These are phyloP conservation scores for Galerina sulciceps DNA, from an alignment of 768 basidiomycete genomes.

Conservation along the genomic window DNA sequence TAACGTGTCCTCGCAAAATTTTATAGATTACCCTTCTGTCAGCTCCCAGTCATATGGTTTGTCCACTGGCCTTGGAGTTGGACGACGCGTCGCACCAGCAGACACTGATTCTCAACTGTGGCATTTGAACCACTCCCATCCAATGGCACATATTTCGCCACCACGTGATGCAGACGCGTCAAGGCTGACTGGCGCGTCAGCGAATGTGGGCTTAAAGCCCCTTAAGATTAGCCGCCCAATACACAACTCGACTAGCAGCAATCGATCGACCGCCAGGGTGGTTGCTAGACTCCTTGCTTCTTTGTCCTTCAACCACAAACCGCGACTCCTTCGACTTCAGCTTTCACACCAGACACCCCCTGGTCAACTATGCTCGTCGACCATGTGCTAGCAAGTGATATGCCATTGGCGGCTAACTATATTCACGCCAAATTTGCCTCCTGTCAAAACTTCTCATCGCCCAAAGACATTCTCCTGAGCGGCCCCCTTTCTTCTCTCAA, in stretches of 20 bases:
- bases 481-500: constrained; percentile 4
- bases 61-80: too few species aligned
- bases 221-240: constrained; percentile 1
- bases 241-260: background rate
- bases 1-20: too few species aligned
- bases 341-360: background rate
- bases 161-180: background rate
- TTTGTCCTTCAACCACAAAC: background rate
- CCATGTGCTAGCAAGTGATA: background rate
- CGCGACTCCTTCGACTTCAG: background rate
- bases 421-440: constrained; percentile 1
- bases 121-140: too few species aligned
- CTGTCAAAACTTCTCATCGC: background rate
- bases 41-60: too few species aligned
- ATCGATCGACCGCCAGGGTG: background rate
- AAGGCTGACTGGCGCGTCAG: background rate
- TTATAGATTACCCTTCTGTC: too few species aligned
- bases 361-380: background rate
- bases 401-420: background rate
- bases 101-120: too few species aligned
- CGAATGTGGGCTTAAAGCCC: background rate
- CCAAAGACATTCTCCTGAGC: background rate
- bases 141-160: too few species aligned
- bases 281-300: background rate
- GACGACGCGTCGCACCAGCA: too few species aligned